A percentile compares a stretch with the other conserved stretches of the same genome.
Evolutionary conservation across 2,329 filamentous ascomycete species (phyloP).

Genomic region (Westerdykella aurantiaca): DNA sequence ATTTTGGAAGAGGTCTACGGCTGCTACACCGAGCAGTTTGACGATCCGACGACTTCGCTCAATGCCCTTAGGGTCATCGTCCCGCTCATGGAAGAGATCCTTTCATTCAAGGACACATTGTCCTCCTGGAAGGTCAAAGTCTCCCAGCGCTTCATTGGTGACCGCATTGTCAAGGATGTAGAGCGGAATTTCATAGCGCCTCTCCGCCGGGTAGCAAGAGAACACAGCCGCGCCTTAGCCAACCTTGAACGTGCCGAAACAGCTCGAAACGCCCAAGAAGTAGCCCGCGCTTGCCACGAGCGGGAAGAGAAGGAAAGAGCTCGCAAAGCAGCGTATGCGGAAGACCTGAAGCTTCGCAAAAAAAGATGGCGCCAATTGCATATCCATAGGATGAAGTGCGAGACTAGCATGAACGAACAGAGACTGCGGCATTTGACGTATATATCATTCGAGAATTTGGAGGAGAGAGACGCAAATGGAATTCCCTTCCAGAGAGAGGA

Average conservation of each 20-base stretch:
- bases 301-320: not conserved
- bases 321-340: slow-evolving; percentile 1
- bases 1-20: slow-evolving; percentile 15
- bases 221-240: slow-evolving; percentile 1
- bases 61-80: slow-evolving; percentile 14
- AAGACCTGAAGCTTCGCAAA: slow-evolving; percentile 5
- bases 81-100: slow-evolving; percentile 11
- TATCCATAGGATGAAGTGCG: slow-evolving; percentile 19
- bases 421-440: slow-evolving; percentile 8
- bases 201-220: slow-evolving; percentile 13
- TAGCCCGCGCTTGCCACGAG: slow-evolving; percentile 1
- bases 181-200: slow-evolving; percentile 20
- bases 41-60: slow-evolving; percentile 6
- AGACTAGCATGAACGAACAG: slow-evolving; percentile 12
- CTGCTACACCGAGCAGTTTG: slow-evolving; percentile 8
- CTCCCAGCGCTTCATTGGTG: slow-evolving; percentile 10
- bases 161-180: slow-evolving; percentile 21
- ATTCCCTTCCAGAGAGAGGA: slow-evolving; percentile 35
- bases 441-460: slow-evolving; percentile 11
- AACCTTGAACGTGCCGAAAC: not conserved
- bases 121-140: slow-evolving; percentile 17
- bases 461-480: slow-evolving; percentile 38
- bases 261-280: slow-evolving; percentile 7
- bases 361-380: slow-evolving; percentile 29
- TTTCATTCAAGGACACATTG: slow-evolving; percentile 22